Evolutionary conservation across 352 stramenopile species (phyloP), one percentile per base, ranked within the genome.

Genomic region (Globisporangium okanoganense): DNA sequence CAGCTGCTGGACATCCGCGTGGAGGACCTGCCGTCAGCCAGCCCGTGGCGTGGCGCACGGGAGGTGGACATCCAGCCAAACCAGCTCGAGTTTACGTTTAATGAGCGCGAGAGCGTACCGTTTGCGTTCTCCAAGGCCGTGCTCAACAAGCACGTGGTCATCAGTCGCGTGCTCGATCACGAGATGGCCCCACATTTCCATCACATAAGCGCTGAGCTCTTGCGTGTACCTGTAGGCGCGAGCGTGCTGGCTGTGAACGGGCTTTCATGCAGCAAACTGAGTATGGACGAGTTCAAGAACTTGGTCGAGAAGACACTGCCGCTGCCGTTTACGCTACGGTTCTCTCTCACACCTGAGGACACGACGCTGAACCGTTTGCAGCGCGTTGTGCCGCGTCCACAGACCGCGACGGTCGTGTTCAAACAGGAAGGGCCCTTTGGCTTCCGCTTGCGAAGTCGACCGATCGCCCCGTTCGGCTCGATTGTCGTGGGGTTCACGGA

Each of bases 1-100:
- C 81, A 95, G 60, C 57, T 95, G 0, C 65, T 95, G 0, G 76
- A 93, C 50, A 89, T 95, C 35, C 78, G 72, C 2, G 79, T 95
- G 5, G 82, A 93, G 33, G 78, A 95, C 59, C 64, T 95, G 31
- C 85, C 83, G 20, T 69, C 70, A 5, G 85, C 85, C 24, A 95
- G 83, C 60, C 72, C 82, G 2, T 95, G 85, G 85, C 81, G 85
- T 18, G 85, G 85, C 4, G 82, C 85, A 1, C 90, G 88, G 55
- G 80, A 86, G 35, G 52, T 93, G 2, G 80, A 90, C 10, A 80
- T 90, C 60, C 66, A 87, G 58, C 79, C 79, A 2, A 71, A 92
- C 64, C 77, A 92, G 55, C 62, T 92, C 4, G 85, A 94, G 27
- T 77, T 70, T 35, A 68, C 64, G 14, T 90, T 95, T 35, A 63